Evolutionary conservation across 306 rosid species (phyloP), one percentile per base, ranked within the genome.

Genomic region (Castanea mollissima): DNA sequence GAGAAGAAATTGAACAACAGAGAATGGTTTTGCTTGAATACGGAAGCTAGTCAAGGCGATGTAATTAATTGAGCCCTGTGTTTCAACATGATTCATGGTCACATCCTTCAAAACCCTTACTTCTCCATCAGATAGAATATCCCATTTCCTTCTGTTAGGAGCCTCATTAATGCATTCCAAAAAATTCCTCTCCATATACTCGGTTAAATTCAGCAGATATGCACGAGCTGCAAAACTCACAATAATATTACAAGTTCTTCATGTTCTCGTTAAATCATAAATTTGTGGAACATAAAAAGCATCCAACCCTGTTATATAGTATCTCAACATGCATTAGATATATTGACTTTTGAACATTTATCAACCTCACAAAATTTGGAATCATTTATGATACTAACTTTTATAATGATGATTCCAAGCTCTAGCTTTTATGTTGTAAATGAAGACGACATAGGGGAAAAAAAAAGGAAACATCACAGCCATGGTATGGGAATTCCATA

Each of bases 71-170:
- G 6, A 60, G 51, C 12, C 34, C 68, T 3, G 19, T 23, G 68
- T 18, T n/a, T 69, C 80, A 12, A 20, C 16, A 51, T 2, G 27
- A 55, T 12, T 25, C n/a, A 49, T 44, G 34, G 55, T 71, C 16
- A 25, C 55, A 55, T 76, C 85, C 74, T 38, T 76, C 60, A 35
- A 14, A 64, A 81, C 73, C 52, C 76, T 76, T 34, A 81, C 34
- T 76, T 69, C 70, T 46, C 55, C 71, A 29, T 70, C 73, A 59
- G 69, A 62, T 25, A 71, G 52, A 18, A 81, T 51, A 18, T 81
- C 74, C 77, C 81, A 54, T 60, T 14, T 76, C 31, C 23, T 76
- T 71, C 77, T 76, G 23, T 32, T 58, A 8, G 69, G 85, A 62
- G 63, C 58, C 38, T 68, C 52, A 71, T 54, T 71, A 71, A 76